Evolutionary conservation across 1,139 yeast genomes (phyloP), one percentile per base, ranked within the genome.

Genomic region (Pichia cactophila): DNA sequence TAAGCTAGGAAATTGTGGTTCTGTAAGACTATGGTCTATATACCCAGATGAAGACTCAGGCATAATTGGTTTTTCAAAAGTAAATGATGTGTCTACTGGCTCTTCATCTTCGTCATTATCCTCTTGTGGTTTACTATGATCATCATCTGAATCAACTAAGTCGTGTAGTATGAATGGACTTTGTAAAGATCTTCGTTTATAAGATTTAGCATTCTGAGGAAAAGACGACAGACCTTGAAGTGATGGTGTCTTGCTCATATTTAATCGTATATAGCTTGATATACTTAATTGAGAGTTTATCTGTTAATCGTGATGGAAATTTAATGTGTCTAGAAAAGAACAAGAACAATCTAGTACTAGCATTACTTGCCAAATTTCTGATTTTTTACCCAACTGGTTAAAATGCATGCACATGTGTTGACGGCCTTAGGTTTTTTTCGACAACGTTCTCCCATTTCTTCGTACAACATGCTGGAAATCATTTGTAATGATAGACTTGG

Each of bases 401-500:
- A 23, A 35, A 17, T 16, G 23, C 7, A 16, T 16, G 23, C 35
- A 12, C 35, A 28, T 11, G 11, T 17, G 20, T 17, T 17, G 20
- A 17, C 20, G 20, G 20, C 20, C 20, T 17, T 17, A 17, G 20
- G 20, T 23, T 23, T 23, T 23, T 23, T 23, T 23, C 23, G 5
- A 4, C 23, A 23, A 5, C 23, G 23, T 23, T 23, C 23, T 23
- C 5, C 14, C n/a, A 3, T 10, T 31, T 31, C 11, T 31, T 14
- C 11, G 35, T 31, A 31, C 35, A 31, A 3, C 4, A 75, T 76
- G 80, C 71, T 76, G 33, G 78, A 76, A 57, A 75, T 76, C 16
- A 56, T 67, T 11, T 77, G 78, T 35, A 75, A 74, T 54, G 81
- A 75, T 52, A 76, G 96, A 56, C 73, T 92, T 20, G 98, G 98